Conservation (phyloP, 306 rosid species). For the Hippophae tibetana region DNA sequence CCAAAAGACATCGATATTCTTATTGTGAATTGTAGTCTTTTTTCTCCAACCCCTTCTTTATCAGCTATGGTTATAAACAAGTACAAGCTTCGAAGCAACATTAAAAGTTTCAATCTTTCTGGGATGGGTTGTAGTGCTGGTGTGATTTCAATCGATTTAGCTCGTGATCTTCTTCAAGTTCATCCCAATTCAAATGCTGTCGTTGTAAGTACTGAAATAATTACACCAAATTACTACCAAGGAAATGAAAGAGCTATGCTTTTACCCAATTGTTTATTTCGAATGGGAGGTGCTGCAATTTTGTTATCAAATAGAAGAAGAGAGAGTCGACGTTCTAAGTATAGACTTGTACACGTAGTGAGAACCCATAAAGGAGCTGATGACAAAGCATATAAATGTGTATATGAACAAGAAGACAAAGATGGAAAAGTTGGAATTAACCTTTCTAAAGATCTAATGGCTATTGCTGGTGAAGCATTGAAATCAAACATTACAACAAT, state of each 20-base stretch:
- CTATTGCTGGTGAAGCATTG: slow-evolving; percentile 90
- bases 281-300: slow-evolving; percentile 96
- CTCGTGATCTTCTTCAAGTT: slow-evolving; percentile 86
- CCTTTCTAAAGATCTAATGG: slow-evolving; percentile 80
- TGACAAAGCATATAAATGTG: slow-evolving; percentile 73
- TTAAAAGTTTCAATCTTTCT: slow-evolving; percentile 75
- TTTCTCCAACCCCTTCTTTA: slow-evolving; percentile 81
- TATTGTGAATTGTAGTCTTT: slow-evolving; percentile 70
- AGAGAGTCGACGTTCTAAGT: slow-evolving; percentile 53
- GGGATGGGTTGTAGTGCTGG: slow-evolving; percentile 99
- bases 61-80: slow-evolving; percentile 91
- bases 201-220: slow-evolving; percentile 77
- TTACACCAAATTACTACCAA: slow-evolving; percentile 80
- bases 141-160: slow-evolving; percentile 64
- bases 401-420: slow-evolving; percentile 66
- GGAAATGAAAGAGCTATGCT: slow-evolving; percentile 97
- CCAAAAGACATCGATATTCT: slow-evolving; percentile 81
- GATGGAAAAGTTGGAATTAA: slow-evolving; percentile 88
- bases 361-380: slow-evolving; percentile 80
- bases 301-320: slow-evolving; percentile 52
- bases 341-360: slow-evolving; percentile 65
- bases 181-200: slow-evolving; percentile 87
- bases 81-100: slow-evolving; percentile 71
- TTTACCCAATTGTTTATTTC: slow-evolving; percentile 79
- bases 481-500: slow-evolving; percentile 88